These are phyloP conservation scores for Zygoascus sp. DNA, from an alignment of 1,139 yeast genomes.

Conservation along the genomic window DNA sequence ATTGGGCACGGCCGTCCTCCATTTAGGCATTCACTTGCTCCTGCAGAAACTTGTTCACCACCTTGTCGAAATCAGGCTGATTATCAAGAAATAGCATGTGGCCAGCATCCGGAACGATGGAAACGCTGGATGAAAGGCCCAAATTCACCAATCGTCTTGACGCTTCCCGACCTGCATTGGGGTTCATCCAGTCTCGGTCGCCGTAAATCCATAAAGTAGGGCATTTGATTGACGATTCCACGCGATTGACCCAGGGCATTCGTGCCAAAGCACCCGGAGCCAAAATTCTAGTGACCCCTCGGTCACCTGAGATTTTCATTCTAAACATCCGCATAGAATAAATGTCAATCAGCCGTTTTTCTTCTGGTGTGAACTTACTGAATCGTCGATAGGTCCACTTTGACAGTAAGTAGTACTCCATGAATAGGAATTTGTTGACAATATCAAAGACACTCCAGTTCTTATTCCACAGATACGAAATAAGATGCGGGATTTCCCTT, in stretches of 20 bases:
- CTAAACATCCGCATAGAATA: conserved; percentile 59
- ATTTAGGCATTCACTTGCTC: neutral
- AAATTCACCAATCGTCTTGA: conserved; percentile 36
- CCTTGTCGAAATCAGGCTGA: conserved; percentile 53
- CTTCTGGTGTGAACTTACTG: conserved; percentile 29
- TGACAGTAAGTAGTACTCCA: conserved; percentile 39
- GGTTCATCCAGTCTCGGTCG: conserved; percentile 81
- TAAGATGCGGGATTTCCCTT: conserved; percentile 26
- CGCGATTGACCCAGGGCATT: conserved; percentile 67
- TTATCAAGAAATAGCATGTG: conserved; percentile 80
- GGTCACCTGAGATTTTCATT: conserved; percentile 59
- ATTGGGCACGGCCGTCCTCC: too few species aligned
- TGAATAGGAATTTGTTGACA: conserved; percentile 37
- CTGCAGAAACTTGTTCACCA: conserved; percentile 30
- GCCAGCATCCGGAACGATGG: conserved; percentile 55
- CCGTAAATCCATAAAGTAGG: conserved; percentile 64
- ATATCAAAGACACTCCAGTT: conserved; percentile 39
- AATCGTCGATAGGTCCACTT: conserved; percentile 42
- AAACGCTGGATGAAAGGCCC: conserved; percentile 37
- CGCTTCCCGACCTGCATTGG: conserved; percentile 61
- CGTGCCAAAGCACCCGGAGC: conserved; percentile 80
- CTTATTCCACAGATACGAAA: conserved; percentile 38
- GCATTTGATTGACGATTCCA: conserved; percentile 34
- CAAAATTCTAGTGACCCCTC: conserved; percentile 56
- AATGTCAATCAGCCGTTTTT: conserved; percentile 42